Conservation (phyloP, 768 basidiomycete genomes). For the Zangia roseola region DNA sequence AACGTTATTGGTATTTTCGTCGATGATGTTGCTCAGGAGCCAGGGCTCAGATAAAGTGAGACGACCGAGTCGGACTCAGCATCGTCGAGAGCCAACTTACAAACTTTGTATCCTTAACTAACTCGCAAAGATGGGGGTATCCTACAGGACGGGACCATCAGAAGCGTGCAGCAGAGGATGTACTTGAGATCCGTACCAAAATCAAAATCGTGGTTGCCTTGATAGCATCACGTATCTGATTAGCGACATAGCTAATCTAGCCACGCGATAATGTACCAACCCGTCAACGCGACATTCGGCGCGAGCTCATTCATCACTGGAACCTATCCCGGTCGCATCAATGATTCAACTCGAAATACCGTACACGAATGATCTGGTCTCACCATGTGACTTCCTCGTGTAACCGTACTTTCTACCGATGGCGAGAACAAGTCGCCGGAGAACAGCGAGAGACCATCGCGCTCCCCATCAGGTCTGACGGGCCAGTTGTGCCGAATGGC, state of each 20-base stretch:
- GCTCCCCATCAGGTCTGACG: slow-evolving; percentile 38
- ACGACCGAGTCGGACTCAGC: neutral
- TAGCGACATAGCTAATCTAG: neutral
- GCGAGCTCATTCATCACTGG: slow-evolving; percentile 80
- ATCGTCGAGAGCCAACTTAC: slow-evolving; percentile 39
- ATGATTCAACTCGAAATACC: neutral
- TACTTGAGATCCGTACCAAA: slow-evolving; percentile 49
- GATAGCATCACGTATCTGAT: neutral
- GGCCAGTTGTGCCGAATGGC: slow-evolving; percentile 58
- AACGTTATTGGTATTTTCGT: slow-evolving; percentile 57
- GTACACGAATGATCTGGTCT: slow-evolving; percentile 8
- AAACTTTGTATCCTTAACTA: slow-evolving; percentile 73
- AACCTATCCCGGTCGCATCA: slow-evolving; percentile 46
- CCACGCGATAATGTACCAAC: slow-evolving; percentile 40
- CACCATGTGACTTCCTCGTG: slow-evolving; percentile 86
- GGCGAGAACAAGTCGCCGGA: slow-evolving; percentile 86
- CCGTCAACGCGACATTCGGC: slow-evolving; percentile 79
- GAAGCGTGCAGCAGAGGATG: neutral
- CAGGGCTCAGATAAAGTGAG: slow-evolving; percentile 58
- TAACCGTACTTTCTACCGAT: slow-evolving; percentile 77
- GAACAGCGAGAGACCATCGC: slow-evolving; percentile 76
- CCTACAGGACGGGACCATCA: slow-evolving; percentile 35
- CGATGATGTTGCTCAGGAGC: slow-evolving; percentile 86
- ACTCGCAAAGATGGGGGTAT: slow-evolving; percentile 61
- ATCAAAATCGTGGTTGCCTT: slow-evolving; percentile 94